phyloP scores from a whole-genome alignment of 2,329 filamentous ascomycete genomes.

The Aspergillus niger region DNA sequence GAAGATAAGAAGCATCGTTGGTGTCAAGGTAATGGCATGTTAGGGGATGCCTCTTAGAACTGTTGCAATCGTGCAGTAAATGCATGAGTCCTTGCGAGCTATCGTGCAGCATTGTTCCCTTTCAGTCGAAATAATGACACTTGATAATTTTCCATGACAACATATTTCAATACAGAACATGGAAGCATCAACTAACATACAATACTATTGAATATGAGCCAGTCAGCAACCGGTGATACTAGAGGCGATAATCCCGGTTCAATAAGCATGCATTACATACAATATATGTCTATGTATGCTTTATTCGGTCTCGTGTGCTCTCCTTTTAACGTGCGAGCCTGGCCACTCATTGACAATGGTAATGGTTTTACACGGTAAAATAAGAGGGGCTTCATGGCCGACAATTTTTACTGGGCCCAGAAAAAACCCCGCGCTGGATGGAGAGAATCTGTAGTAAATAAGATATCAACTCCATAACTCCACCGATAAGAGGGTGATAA shows the following conservation, averaged over 20 bases:
- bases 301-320: background rate
- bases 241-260: too few relatives aligned
- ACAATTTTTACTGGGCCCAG: constrained; percentile 2
- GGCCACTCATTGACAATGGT: background rate
- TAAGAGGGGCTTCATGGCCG: background rate
- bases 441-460: background rate
- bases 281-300: background rate
- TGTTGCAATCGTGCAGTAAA: background rate
- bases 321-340: background rate
- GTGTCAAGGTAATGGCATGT: background rate
- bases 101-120: background rate
- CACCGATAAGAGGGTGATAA: constrained; percentile 1
- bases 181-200: background rate
- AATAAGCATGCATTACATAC: too few relatives aligned
- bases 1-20: background rate
- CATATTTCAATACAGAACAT: background rate
- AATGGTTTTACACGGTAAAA: background rate
- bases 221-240: too few relatives aligned
- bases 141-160: background rate
- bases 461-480: background rate
- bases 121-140: background rate
- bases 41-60: too few relatives aligned
- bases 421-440: constrained; percentile 1
- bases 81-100: background rate
- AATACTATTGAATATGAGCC: background rate